A percentile compares a stretch with the other conserved stretches of the same genome.
These are phyloP conservation scores for Fusarium denticulatum DNA, from an alignment of 2,329 filamentous ascomycete genomes.

Conservation along the genomic window DNA sequence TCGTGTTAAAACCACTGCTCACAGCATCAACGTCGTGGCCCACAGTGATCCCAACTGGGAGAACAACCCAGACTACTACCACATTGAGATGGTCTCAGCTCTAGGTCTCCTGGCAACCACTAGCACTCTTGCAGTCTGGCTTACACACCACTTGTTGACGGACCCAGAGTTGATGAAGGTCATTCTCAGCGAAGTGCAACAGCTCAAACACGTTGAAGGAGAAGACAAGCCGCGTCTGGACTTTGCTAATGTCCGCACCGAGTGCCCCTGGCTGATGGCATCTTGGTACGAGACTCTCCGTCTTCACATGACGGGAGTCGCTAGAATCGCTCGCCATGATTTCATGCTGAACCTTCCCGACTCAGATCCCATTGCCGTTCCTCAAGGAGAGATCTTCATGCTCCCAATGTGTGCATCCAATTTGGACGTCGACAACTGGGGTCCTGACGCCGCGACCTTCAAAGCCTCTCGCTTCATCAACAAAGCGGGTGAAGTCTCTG, in stretches of 20 bases:
- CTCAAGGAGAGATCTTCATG: slow-evolving; percentile 45
- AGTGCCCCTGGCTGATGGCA: slow-evolving; percentile 46
- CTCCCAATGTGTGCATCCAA: slow-evolving; percentile 48
- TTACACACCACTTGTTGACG: slow-evolving; percentile 43
- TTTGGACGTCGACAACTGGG: slow-evolving; percentile 43
- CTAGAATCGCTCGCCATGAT: slow-evolving; percentile 44
- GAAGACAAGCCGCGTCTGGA: slow-evolving; percentile 33
- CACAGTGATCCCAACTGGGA: slow-evolving; percentile 45
- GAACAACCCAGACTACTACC: slow-evolving; percentile 46
- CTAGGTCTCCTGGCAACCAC: slow-evolving; percentile 46
- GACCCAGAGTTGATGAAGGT: slow-evolving; percentile 26
- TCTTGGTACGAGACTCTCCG: slow-evolving; percentile 47
- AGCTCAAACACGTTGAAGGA: slow-evolving; percentile 17
- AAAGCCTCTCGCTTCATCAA: slow-evolving; percentile 44
- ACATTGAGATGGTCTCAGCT: slow-evolving; percentile 47
- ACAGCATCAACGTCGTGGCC: slow-evolving; percentile 46
- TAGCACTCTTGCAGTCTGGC: slow-evolving; percentile 46
- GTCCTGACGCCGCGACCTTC: slow-evolving; percentile 41
- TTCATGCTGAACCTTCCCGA: slow-evolving; percentile 38
- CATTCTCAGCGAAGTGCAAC: slow-evolving; percentile 39
- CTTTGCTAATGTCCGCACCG: slow-evolving; percentile 34
- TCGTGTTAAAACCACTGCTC: slow-evolving; percentile 39
- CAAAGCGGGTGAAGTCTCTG: slow-evolving; percentile 33
- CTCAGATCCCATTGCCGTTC: slow-evolving; percentile 32
- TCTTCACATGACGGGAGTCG: slow-evolving; percentile 47